These are phyloP conservation scores for Eucalyptus marginata DNA, from an alignment of 345 rosid species.

Conservation along the genomic window DNA sequence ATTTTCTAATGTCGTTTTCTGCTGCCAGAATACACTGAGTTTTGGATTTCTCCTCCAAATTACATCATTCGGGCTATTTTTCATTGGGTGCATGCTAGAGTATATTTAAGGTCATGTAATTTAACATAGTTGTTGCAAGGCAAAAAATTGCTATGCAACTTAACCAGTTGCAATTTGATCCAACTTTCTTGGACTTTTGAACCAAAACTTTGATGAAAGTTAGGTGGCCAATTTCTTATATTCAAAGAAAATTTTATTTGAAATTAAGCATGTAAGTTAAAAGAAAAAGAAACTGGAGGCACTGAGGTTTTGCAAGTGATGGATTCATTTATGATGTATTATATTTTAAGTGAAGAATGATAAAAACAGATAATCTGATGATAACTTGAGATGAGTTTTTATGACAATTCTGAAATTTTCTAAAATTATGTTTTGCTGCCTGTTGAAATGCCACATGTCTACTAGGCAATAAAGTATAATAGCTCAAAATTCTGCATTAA, in stretches of 20 bases:
- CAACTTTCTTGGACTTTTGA: background rate
- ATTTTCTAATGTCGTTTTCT: background rate
- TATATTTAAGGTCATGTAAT: background rate
- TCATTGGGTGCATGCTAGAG: background rate
- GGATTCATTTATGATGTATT: background rate
- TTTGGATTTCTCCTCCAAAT: background rate
- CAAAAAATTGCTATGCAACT: background rate
- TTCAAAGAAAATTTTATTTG: background rate
- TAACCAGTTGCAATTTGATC: background rate
- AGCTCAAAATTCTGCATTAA: background rate
- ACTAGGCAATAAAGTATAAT: background rate
- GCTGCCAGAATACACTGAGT: background rate
- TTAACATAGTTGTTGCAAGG: background rate
- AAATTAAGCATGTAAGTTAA: background rate
- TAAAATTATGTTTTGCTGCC: background rate
- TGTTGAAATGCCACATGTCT: background rate
- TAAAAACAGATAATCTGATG: background rate
- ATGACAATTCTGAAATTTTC: background rate
- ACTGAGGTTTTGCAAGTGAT: background rate
- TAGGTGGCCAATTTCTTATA: background rate
- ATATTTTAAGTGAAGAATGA: background rate
- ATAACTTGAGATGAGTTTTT: background rate
- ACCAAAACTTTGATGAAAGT: background rate
- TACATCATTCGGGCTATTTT: background rate
- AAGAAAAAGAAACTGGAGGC: background rate